Percentiles rank a stretch among this genome's conserved stretches.
Conservation (phyloP, 306 rosid species). For the Cercis canadensis region DNA sequence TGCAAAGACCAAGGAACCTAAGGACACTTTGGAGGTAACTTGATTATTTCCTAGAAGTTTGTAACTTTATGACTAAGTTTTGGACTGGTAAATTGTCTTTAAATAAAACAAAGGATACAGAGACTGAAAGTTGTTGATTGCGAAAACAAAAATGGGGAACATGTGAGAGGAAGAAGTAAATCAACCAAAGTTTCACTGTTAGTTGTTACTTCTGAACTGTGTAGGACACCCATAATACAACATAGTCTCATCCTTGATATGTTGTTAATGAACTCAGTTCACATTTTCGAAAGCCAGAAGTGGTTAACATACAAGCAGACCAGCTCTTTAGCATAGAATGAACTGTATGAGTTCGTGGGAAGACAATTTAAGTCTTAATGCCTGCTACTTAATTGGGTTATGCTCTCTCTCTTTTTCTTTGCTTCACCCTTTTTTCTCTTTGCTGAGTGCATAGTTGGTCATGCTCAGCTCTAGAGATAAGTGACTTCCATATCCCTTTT, state of each 20-base stretch:
- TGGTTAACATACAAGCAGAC: not conserved
- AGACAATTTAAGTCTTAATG: not conserved
- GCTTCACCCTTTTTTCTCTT: not conserved
- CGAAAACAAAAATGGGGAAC: not conserved
- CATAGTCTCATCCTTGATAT: conserved; percentile 7
- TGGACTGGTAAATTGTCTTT: conserved; percentile 5
- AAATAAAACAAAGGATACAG: not conserved
- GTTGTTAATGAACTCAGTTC: conserved; percentile 21
- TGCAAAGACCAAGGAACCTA: conserved; percentile 90
- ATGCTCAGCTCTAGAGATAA: conserved; percentile 5
- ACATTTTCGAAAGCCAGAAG: conserved; percentile 8
- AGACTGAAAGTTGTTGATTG: not conserved
- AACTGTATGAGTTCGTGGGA: conserved; percentile 17
- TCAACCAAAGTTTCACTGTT: conserved; percentile 11
- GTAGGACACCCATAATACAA: conserved; percentile 9
- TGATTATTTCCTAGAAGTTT: conserved; percentile 10
- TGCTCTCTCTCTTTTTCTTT: not conserved
- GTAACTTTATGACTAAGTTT: conserved; percentile 11
- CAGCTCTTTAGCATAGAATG: conserved; percentile 17
- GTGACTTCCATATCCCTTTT: not conserved
- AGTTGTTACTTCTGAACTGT: not conserved
- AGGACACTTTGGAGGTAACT: conserved; percentile 91
- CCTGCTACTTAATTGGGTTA: conserved; percentile 7
- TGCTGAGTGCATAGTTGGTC: not conserved
- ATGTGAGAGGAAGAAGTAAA: not conserved